Evolutionary conservation across 1,284 basidiomycete species (phyloP).

Genomic region (Puccinia horiana): DNA sequence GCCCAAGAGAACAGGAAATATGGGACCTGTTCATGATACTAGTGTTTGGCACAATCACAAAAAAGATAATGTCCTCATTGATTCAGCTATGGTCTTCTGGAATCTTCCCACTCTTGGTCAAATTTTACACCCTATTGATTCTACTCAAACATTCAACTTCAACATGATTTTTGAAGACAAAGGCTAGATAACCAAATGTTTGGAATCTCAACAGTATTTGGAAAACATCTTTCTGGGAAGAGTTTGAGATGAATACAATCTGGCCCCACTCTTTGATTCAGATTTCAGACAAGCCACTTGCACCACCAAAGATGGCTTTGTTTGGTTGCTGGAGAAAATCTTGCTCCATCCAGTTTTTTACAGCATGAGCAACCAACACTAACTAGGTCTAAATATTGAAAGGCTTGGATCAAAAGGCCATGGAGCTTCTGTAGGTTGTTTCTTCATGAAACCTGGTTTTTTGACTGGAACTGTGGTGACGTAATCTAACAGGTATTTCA

Average conservation of each 20-base stretch:
- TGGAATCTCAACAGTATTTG: not conserved
- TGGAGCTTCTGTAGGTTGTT: slow-evolving; percentile 3
- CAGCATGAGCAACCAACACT: not conserved
- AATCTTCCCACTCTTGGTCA: not conserved
- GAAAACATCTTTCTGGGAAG: not conserved
- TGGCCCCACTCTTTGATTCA: not conserved
- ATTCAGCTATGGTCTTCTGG: not conserved
- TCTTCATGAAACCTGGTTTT: slow-evolving; percentile 4
- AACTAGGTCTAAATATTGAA: not conserved
- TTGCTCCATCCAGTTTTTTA: not conserved
- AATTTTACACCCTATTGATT: not conserved
- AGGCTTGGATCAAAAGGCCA: slow-evolving; percentile 33
- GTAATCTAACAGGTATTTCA: not conserved
- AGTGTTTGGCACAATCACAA: too few relatives aligned
- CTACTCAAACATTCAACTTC: not conserved
- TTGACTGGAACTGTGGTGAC: slow-evolving; percentile 10
- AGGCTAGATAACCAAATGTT: not conserved
- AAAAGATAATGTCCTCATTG: too few relatives aligned
- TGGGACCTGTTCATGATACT: too few relatives aligned
- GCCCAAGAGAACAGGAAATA: too few relatives aligned
- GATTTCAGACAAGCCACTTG: slow-evolving; percentile 3
- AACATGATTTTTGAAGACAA: not conserved
- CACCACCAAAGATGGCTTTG: slow-evolving; percentile 12
- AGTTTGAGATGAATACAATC: not conserved
- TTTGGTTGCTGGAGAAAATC: not conserved